These are phyloP conservation scores for Berberis thunbergii DNA, from an alignment of 164 flowering plant species.

Conservation along the genomic window DNA sequence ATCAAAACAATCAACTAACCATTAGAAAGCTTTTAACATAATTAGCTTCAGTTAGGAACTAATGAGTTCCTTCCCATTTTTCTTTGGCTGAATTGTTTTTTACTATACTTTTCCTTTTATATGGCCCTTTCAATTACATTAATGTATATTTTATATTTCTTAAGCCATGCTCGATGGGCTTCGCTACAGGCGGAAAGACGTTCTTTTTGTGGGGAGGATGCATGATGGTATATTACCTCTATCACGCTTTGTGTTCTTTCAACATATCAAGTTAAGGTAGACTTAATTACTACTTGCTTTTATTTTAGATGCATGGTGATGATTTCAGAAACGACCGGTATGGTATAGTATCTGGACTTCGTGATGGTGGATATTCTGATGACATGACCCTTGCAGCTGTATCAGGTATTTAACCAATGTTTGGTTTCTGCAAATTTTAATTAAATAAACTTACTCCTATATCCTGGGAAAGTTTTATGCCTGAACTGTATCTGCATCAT, in stretches of 20 bases:
- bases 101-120: not conserved
- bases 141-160: slow-evolving; percentile 6
- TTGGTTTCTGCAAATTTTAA: no score
- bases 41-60: no score
- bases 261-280: not conserved
- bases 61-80: not conserved
- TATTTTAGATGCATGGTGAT: slow-evolving; percentile 92
- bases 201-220: slow-evolving; percentile 99
- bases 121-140: not conserved
- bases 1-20: no score
- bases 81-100: not conserved
- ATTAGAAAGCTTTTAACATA: no score
- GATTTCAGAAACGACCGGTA: slow-evolving; percentile 75
- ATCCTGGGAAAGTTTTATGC: no score
- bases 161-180: slow-evolving; percentile 99
- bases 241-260: not conserved
- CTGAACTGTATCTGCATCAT: no score
- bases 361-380: slow-evolving; percentile 95
- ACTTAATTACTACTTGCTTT: not conserved
- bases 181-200: slow-evolving; percentile 96
- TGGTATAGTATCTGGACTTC: slow-evolving; percentile 73
- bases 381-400: slow-evolving; percentile 99
- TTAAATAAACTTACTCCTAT: no score
- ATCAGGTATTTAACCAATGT: slow-evolving; percentile 42
- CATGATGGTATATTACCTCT: slow-evolving; percentile 72